These are phyloP conservation scores for Hypoxylon lienhwacheense DNA, from an alignment of 495 filamentous ascomycete genomes.

Conservation along the genomic window DNA sequence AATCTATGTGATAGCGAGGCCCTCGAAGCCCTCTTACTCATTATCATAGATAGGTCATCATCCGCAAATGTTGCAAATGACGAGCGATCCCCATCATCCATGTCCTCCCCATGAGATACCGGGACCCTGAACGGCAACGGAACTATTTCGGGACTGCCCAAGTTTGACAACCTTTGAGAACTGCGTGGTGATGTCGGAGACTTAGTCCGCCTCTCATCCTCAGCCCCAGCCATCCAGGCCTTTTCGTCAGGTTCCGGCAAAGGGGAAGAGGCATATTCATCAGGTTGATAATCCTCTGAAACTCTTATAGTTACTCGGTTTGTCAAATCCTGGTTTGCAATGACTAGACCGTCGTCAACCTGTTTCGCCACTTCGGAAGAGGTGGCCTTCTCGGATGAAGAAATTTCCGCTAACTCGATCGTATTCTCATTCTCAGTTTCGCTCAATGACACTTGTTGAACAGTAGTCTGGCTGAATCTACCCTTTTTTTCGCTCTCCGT, in stretches of 20 bases:
- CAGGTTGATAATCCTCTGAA: conserved; percentile 40
- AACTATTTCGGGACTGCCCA: conserved; percentile 47
- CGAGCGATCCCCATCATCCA: conserved; percentile 55
- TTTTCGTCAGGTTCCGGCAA: conserved; percentile 41
- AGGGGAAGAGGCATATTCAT: conserved; percentile 19
- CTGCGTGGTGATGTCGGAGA: conserved; percentile 17
- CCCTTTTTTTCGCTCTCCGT: conserved; percentile 55
- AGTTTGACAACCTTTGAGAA: conserved; percentile 16
- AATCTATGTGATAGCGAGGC: conserved; percentile 46
- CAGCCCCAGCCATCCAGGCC: conserved; percentile 37
- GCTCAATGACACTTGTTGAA: conserved; percentile 29
- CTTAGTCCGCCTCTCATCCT: conserved; percentile 33
- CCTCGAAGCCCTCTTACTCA: conserved; percentile 33
- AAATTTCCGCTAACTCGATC: conserved; percentile 43
- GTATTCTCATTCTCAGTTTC: conserved; percentile 33
- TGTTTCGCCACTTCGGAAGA: conserved; percentile 33
- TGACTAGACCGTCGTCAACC: conserved; percentile 40
- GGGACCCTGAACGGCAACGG: conserved; percentile 66
- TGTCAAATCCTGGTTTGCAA: conserved; percentile 35
- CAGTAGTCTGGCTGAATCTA: conserved; percentile 28
- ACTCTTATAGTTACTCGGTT: conserved; percentile 45
- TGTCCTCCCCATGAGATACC: conserved; percentile 32
- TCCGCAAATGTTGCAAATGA: conserved; percentile 67
- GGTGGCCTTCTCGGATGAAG: conserved; percentile 23
- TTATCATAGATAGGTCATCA: conserved; percentile 37